These are phyloP conservation scores for Plasmodium gaboni DNA, from an alignment of 169 alveolate species.

Conservation along the genomic window DNA sequence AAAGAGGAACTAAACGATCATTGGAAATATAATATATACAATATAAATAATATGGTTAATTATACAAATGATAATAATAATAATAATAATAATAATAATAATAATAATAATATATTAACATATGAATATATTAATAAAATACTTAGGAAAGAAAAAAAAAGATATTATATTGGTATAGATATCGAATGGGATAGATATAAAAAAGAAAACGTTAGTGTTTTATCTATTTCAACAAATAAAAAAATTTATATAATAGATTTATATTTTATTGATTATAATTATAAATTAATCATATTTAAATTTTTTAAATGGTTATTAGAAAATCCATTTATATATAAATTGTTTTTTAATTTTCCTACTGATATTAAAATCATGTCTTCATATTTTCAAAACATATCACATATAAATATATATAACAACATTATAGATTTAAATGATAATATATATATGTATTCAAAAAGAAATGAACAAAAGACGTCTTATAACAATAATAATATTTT, in stretches of 20 bases:
- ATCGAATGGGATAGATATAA: slow-evolving; percentile 76
- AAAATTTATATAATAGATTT: slow-evolving; percentile 68
- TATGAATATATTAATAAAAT: slow-evolving; percentile 38
- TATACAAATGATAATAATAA: not conserved
- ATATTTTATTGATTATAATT: slow-evolving; percentile 32
- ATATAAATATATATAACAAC: slow-evolving; percentile 13
- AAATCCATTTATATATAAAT: slow-evolving; percentile 73
- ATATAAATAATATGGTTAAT: not conserved
- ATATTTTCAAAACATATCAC: slow-evolving; percentile 35
- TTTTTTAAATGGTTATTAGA: slow-evolving; percentile 75
- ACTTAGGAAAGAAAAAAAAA: slow-evolving; percentile 33
- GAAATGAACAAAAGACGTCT: not conserved
- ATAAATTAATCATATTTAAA: slow-evolving; percentile 18
- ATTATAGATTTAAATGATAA: slow-evolving; percentile 62
- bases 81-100: not conserved
- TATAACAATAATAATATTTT: not conserved
- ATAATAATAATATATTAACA: slow-evolving; percentile 8
- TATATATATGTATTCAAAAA: not conserved
- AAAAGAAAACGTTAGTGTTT: slow-evolving; percentile 20
- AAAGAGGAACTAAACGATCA: slow-evolving; percentile 15
- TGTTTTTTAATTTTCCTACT: slow-evolving; percentile 47
- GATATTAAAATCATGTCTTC: slow-evolving; percentile 47
- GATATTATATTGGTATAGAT: slow-evolving; percentile 61
- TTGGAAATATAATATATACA: slow-evolving; percentile 61
- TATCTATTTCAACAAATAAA: slow-evolving; percentile 64